Conservation (phyloP, 106 monocot species). For the Hemerocallis citrina region DNA sequence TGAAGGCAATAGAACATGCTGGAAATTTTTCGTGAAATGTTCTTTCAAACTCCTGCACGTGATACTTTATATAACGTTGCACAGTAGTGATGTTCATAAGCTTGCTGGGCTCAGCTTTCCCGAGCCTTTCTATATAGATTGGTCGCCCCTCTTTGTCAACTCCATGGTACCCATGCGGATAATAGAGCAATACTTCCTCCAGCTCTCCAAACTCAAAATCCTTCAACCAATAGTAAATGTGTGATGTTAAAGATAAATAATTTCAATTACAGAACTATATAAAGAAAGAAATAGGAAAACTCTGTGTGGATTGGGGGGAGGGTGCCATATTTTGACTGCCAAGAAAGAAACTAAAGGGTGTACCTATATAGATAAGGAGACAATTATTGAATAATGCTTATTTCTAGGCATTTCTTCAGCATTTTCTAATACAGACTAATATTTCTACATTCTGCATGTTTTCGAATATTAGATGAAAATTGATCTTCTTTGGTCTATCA, state of each 20-base stretch:
- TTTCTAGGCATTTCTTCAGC: not conserved
- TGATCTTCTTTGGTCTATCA: too few relatives aligned
- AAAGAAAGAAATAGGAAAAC: not conserved
- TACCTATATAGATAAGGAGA: not conserved
- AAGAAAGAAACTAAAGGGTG: not conserved
- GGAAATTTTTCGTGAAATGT: conserved; percentile 44
- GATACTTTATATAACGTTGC: conserved; percentile 53
- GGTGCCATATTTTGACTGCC: too few relatives aligned
- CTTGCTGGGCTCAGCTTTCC: conserved; percentile 23
- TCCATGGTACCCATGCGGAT: conserved; percentile 31
- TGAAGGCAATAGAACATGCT: conserved; percentile 59
- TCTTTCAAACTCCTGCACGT: conserved; percentile 61
- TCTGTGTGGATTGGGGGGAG: too few relatives aligned
- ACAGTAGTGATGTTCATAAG: conserved; percentile 46
- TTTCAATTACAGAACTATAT: not conserved
- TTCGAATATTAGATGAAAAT: too few relatives aligned
- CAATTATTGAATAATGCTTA: not conserved
- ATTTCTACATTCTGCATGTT: not conserved
- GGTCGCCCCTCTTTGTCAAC: conserved; percentile 34
- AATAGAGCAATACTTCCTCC: conserved; percentile 12
- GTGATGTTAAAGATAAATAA: not conserved
- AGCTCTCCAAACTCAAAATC: conserved; percentile 21
- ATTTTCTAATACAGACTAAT: not conserved
- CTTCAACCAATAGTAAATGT: not conserved
- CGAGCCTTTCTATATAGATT: conserved; percentile 23